Evolutionary conservation across 768 basidiomycete genomes (phyloP).

Genomic region (Hericium coralloides): DNA sequence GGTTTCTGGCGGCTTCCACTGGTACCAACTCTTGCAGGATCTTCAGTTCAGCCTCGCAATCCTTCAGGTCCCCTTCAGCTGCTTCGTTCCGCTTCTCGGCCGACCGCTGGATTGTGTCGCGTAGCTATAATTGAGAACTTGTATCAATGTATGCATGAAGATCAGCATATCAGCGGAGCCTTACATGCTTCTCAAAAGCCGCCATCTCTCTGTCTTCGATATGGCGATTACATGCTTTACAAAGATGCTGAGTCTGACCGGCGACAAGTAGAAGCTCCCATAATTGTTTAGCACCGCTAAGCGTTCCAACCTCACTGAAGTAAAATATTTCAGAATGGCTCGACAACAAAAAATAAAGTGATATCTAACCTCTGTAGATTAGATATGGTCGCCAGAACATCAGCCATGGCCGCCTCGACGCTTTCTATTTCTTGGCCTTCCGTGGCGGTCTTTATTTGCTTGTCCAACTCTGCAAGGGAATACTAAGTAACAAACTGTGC

Average conservation of each 20-base stretch:
- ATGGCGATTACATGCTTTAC: constrained; percentile 67
- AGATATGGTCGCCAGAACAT: too few species aligned
- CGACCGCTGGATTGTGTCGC: constrained; percentile 48
- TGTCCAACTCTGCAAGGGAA: constrained; percentile 37
- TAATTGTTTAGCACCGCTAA: constrained; percentile 31
- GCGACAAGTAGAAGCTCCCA: constrained; percentile 47
- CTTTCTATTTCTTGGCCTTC: too few species aligned
- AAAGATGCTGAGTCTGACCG: constrained; percentile 59
- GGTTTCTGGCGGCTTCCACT: constrained; percentile 41
- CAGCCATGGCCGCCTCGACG: too few species aligned
- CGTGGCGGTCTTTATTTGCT: constrained; percentile 19
- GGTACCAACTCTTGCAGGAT: constrained; percentile 53
- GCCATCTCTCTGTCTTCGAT: constrained; percentile 45
- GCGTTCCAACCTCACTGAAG: constrained; percentile 20
- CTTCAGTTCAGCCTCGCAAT: constrained; percentile 54
- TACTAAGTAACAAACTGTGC: background rate
- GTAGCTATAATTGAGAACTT: constrained; percentile 37
- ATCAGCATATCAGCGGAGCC: background rate
- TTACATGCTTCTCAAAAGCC: constrained; percentile 54
- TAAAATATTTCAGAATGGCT: background rate
- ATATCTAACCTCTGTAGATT: too few species aligned
- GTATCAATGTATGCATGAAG: background rate
- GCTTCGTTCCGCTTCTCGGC: constrained; percentile 38
- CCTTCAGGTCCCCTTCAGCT: constrained; percentile 36
- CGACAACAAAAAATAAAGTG: too few species aligned